A percentile compares a stretch with the other conserved stretches of the same genome.
Evolutionary conservation across 192 early-diverging fungal species (phyloP).

Genomic region (Coemansia sp.): DNA sequence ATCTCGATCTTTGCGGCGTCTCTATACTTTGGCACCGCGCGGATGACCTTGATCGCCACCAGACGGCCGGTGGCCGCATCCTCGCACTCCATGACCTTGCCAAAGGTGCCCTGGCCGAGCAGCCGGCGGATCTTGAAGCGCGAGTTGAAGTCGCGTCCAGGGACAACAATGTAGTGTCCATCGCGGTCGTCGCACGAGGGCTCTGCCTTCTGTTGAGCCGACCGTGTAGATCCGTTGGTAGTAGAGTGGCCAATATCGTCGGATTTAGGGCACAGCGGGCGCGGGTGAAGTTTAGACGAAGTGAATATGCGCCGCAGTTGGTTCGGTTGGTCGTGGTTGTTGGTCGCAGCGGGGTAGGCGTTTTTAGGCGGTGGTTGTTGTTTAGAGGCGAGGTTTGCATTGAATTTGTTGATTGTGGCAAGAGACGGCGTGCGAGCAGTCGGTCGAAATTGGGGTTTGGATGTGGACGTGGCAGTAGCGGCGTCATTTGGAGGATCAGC

Average conservation of each 20-base stretch:
- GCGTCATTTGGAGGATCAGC: constrained; percentile 20
- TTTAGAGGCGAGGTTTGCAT: constrained; percentile 2
- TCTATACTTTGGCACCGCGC: constrained; percentile 91
- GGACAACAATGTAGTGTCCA: constrained; percentile 88
- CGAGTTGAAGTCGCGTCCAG: constrained; percentile 70
- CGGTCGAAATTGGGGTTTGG: constrained; percentile 25
- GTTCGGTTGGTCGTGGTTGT: constrained; percentile 32
- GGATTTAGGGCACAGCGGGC: constrained; percentile 31
- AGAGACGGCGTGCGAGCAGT: constrained; percentile 13
- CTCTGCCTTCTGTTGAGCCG: constrained; percentile 52
- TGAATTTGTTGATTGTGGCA: constrained; percentile 15
- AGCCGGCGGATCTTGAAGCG: constrained; percentile 85
- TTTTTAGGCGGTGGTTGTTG: constrained; percentile 3
- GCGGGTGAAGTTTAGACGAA: constrained; percentile 34
- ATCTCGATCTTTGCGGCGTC: constrained; percentile 94
- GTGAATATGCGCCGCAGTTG: constrained; percentile 41
- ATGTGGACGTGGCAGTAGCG: constrained; percentile 3
- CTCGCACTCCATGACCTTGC: constrained; percentile 91
- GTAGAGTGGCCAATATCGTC: background rate
- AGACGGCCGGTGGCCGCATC: constrained; percentile 63
- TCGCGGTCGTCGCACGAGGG: constrained; percentile 84
- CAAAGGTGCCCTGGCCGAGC: constrained; percentile 97
- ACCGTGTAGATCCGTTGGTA: constrained; percentile 9
- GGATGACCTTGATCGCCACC: constrained; percentile 93
- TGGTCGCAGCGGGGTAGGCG: background rate